Conservation (phyloP, 345 rosid genomes). For the Cardiospermum halicacabum region DNA sequence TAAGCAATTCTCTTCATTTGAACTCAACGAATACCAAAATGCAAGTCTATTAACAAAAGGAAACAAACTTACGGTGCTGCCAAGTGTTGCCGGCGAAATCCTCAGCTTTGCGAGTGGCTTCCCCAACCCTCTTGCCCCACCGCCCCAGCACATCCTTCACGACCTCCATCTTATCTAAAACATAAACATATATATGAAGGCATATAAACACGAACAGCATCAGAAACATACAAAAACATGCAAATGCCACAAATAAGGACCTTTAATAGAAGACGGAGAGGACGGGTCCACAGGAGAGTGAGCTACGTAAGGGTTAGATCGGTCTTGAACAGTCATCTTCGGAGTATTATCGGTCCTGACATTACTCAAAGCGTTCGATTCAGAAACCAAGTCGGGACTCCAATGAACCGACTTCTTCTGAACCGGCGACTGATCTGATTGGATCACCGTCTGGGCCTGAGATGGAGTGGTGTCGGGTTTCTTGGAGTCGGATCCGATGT, state of each 20-base stretch:
- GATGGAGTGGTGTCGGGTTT: slow-evolving; percentile 11
- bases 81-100: slow-evolving; percentile 41
- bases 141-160: slow-evolving; percentile 38
- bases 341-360: slow-evolving; percentile 13
- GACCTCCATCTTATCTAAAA: slow-evolving; percentile 40
- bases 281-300: slow-evolving; percentile 33
- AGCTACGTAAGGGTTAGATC: slow-evolving; percentile 54
- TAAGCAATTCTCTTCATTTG: neutral
- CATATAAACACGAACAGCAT: neutral
- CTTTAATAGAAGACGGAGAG: slow-evolving; percentile 44
- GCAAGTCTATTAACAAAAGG: neutral
- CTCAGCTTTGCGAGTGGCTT: slow-evolving; percentile 41
- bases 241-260: slow-evolving; percentile 13
- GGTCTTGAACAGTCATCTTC: slow-evolving; percentile 13
- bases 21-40: neutral
- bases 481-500: slow-evolving; percentile 26
- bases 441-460: slow-evolving; percentile 22
- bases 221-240: slow-evolving; percentile 5
- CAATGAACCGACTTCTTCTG: slow-evolving; percentile 62
- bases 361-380: slow-evolving; percentile 27
- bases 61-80: slow-evolving; percentile 31
- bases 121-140: slow-evolving; percentile 40
- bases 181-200: neutral
- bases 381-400: slow-evolving; percentile 70
- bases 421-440: slow-evolving; percentile 21